phyloP scores from a whole-genome alignment of 1,139 yeast species.

The Debaryomyces singareniensis region DNA sequence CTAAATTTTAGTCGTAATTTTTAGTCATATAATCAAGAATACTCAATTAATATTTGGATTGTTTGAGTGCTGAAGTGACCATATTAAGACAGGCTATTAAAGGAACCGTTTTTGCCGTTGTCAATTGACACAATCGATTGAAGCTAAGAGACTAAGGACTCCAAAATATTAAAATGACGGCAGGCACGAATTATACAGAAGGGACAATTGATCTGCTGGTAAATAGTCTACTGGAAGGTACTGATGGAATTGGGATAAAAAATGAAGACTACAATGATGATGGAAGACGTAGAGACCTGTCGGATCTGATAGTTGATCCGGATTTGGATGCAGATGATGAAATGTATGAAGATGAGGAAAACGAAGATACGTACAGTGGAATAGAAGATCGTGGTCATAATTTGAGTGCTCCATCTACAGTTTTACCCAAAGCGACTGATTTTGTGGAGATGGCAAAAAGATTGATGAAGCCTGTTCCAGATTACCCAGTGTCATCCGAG shows the following conservation, averaged over 20 bases:
- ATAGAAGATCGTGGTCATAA: neutral
- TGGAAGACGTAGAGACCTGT: slow-evolving; percentile 7
- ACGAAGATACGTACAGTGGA: slow-evolving; percentile 3
- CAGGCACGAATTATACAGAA: neutral
- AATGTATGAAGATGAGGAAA: slow-evolving; percentile 13
- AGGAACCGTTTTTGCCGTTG: too few species aligned
- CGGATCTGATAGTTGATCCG: slow-evolving; percentile 18
- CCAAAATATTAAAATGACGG: too few species aligned
- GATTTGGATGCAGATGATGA: slow-evolving; percentile 13
- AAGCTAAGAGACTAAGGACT: too few species aligned
- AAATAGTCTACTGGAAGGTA: neutral
- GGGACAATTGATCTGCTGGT: neutral
- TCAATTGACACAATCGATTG: too few species aligned
- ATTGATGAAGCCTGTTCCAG: slow-evolving; percentile 38
- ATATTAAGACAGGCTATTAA: too few species aligned
- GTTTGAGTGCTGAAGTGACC: too few species aligned
- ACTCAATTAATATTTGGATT: too few species aligned
- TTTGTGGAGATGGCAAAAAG: slow-evolving; percentile 21
- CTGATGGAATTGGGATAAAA: slow-evolving; percentile 1
- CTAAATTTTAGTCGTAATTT: too few species aligned
- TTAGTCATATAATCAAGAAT: too few species aligned
- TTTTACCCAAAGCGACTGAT: slow-evolving; percentile 26
- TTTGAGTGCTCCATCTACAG: slow-evolving; percentile 1
- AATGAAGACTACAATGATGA: slow-evolving; percentile 1
- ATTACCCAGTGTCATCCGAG: slow-evolving; percentile 35